These are phyloP conservation scores for Serendipita indica DNA, from an alignment of 768 basidiomycete genomes.

Conservation along the genomic window DNA sequence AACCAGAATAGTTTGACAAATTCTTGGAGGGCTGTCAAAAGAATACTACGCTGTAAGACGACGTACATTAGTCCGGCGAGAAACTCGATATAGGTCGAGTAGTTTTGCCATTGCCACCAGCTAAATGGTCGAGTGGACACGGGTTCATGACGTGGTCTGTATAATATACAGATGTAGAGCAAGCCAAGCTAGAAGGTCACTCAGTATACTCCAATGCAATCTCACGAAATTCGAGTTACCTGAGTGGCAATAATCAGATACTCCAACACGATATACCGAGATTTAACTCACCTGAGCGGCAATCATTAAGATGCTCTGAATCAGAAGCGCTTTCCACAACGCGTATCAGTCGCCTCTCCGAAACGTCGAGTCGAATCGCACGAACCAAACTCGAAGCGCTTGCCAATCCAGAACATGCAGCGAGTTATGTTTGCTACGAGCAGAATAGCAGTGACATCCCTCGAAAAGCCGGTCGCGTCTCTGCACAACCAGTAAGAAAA, in stretches of 20 bases:
- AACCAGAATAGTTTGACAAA: slow-evolving; percentile 58
- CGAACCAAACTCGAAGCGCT: slow-evolving; percentile 46
- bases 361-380: neutral
- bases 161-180: slow-evolving; percentile 67
- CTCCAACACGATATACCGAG: slow-evolving; percentile 16
- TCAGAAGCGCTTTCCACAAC: slow-evolving; percentile 34
- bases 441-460: slow-evolving; percentile 76
- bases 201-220: too few relatives aligned
- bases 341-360: neutral
- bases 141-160: slow-evolving; percentile 44
- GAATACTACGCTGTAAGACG: neutral
- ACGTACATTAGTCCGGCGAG: slow-evolving; percentile 61
- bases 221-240: too few relatives aligned
- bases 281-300: slow-evolving; percentile 46
- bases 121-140: slow-evolving; percentile 49
- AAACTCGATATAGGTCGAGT: slow-evolving; percentile 69
- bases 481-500: slow-evolving; percentile 25
- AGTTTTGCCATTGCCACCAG: slow-evolving; percentile 78
- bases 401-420: slow-evolving; percentile 84
- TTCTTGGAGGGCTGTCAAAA: slow-evolving; percentile 20
- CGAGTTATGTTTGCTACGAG: slow-evolving; percentile 71
- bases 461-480: slow-evolving; percentile 74
- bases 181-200: slow-evolving; percentile 59
- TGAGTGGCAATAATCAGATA: slow-evolving; percentile 14
- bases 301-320: slow-evolving; percentile 79